Base-by-base conservation (phyloP, 352 stramenopile genomes). In the Pythium aquatile region DNA sequence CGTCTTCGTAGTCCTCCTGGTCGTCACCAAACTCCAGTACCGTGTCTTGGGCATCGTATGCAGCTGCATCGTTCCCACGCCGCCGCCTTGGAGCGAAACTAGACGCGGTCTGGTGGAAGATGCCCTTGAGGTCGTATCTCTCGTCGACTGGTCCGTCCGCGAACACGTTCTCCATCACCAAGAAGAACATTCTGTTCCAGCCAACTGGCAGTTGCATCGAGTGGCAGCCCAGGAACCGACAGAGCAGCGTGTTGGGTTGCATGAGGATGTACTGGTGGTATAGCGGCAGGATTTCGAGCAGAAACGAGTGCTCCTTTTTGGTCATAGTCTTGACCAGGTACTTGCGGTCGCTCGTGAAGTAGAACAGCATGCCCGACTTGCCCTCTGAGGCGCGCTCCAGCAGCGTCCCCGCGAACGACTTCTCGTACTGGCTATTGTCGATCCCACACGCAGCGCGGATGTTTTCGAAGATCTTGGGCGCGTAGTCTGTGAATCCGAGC, bases 181-280 rank as follows among this genome's bases (percentile, higher is more conserved):
- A 73, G 63, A 95, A 95, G 71, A 95, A 95, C 85, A 95, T 95
- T 40, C 90, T 90, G 77, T 95, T 93, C 86, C 86, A 95, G 5
- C 86, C 86, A 0, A 95, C 86, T 2, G 86, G 86, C n/a, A 95
- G 76, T 63, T 95, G 86, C 86, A 95, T 95, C 52, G 85, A 93
- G 61, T 95, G 86, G 33, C 86, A 95, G 29, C 86, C 86, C 9
- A 95, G 72, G 53, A 93, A 92, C 3, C 86, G 83, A 30, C 85
- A 93, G 46, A 95, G 73, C 11, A 95, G 74, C 49, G 83, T 89
- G 59, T 90, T 85, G 0, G 85, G 87, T 65, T 95, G 83, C 58
- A 86, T 88, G 16, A 92, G 68, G 49, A 96, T 79, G 63, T 96
- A 96, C 74, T 92, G 83, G 61, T 96, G 87, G 55, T 91, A 96